Evolutionary conservation across 2,329 filamentous ascomycete species (phyloP).

Genomic region (Sordariomycetes sp.): DNA sequence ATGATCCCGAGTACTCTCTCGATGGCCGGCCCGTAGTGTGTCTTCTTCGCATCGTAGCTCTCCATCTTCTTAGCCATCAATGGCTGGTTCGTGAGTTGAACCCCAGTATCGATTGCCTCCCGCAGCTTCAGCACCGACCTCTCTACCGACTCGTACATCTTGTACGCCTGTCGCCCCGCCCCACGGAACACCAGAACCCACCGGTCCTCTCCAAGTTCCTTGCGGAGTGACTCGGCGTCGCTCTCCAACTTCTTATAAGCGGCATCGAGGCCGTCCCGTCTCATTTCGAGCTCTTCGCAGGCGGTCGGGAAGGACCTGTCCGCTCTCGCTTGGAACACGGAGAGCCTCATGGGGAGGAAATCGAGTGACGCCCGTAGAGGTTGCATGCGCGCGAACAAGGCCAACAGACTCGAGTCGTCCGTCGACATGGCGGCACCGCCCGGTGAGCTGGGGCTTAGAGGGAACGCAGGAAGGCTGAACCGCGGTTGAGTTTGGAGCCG

Average conservation of each 20-base stretch:
- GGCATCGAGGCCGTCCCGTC: conserved; percentile 64
- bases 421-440: conserved; percentile 44
- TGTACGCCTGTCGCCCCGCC: conserved; percentile 81
- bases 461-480: conserved; percentile 57
- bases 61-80: conserved; percentile 74
- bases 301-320: conserved; percentile 76
- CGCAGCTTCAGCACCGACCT: conserved; percentile 74
- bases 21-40: conserved; percentile 88
- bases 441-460: conserved; percentile 52
- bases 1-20: conserved; percentile 86
- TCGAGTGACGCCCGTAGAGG: conserved; percentile 86
- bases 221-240: conserved; percentile 79
- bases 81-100: conserved; percentile 61
- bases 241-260: conserved; percentile 80
- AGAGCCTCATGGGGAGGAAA: conserved; percentile 89
- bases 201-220: conserved; percentile 87
- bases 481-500: conserved; percentile 48
- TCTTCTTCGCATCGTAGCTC: conserved; percentile 89
- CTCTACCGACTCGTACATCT: conserved; percentile 94
- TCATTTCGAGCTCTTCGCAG: conserved; percentile 75
- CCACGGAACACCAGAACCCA: conserved; percentile 96
- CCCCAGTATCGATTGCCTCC: conserved; percentile 65
- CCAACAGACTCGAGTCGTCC: conserved; percentile 81
- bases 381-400: conserved; percentile 90
- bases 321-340: conserved; percentile 73